Conservation (phyloP, 2,329 filamentous ascomycete genomes). For the Thielaviopsis punctulata region DNA sequence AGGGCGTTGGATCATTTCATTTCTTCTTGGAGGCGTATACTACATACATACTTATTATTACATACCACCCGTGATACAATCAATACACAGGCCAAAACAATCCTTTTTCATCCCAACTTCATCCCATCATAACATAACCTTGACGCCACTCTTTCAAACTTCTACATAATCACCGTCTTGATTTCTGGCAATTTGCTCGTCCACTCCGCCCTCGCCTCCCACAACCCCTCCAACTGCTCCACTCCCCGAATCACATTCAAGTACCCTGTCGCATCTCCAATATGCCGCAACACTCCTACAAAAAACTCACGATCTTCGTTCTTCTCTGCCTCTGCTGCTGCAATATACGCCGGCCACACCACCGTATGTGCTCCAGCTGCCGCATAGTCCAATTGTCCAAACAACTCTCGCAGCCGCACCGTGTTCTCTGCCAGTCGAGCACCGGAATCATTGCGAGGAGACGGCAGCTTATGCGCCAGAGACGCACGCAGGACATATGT, state of each 20-base stretch:
- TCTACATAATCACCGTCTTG: conserved; percentile 4
- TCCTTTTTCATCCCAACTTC: no score
- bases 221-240: not conserved
- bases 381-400: not conserved
- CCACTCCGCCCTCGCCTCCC: not conserved
- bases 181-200: not conserved
- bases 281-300: not conserved
- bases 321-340: not conserved
- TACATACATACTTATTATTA: conserved; percentile 16
- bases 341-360: conserved; percentile 3
- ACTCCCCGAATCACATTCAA: not conserved
- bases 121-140: not conserved
- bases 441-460: not conserved
- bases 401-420: not conserved
- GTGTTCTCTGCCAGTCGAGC: not conserved
- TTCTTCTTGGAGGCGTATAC: no score
- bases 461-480: not conserved
- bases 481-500: conserved; percentile 1
- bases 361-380: not conserved
- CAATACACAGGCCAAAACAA: no score
- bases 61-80: no score
- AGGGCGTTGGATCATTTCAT: no score
- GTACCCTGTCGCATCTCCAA: conserved; percentile 1
- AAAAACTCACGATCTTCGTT: not conserved
- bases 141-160: not conserved